These are phyloP conservation scores for Calonectria pteridis DNA, from an alignment of 2,329 filamentous ascomycete genomes.

Conservation along the genomic window DNA sequence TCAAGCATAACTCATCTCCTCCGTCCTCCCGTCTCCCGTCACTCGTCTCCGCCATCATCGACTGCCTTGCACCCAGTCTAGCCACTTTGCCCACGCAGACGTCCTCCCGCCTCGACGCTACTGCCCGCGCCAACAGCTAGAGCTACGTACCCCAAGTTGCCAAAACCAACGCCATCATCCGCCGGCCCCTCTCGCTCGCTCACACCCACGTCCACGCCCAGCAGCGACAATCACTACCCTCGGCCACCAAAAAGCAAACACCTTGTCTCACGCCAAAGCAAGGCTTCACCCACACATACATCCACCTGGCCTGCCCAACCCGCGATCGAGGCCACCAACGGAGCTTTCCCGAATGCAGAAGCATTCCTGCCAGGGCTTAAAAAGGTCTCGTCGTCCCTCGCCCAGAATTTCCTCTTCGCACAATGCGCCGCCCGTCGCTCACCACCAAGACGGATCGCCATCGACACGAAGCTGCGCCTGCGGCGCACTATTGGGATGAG, in stretches of 20 bases:
- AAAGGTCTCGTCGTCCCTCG: constrained; percentile 30
- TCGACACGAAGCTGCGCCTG: constrained; percentile 33
- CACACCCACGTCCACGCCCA: constrained; percentile 11
- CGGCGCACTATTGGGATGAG: constrained; percentile 35
- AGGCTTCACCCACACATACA: constrained; percentile 31
- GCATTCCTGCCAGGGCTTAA: constrained; percentile 32
- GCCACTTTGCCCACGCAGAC: constrained; percentile 18
- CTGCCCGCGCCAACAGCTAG: constrained; percentile 17
- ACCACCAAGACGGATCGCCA: constrained; percentile 32
- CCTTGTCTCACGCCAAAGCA: constrained; percentile 42
- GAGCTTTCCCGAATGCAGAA: constrained; percentile 41
- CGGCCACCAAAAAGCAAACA: constrained; percentile 31
- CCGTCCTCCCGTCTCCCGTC: background rate
- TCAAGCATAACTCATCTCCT: background rate
- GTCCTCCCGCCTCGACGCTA: constrained; percentile 28
- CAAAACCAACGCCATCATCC: constrained; percentile 19
- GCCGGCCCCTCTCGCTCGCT: constrained; percentile 22
- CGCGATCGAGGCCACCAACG: constrained; percentile 30
- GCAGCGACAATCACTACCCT: constrained; percentile 25
- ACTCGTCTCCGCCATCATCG: constrained; percentile 22
- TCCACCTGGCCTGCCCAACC: constrained; percentile 29
- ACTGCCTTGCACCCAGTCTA: constrained; percentile 7
- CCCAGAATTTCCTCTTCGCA: constrained; percentile 30
- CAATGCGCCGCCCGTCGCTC: constrained; percentile 40
- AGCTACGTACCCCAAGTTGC: constrained; percentile 16